Evolutionary conservation across 2,329 filamentous ascomycete species (phyloP).

Genomic region (Diaporthe aspalathi): DNA sequence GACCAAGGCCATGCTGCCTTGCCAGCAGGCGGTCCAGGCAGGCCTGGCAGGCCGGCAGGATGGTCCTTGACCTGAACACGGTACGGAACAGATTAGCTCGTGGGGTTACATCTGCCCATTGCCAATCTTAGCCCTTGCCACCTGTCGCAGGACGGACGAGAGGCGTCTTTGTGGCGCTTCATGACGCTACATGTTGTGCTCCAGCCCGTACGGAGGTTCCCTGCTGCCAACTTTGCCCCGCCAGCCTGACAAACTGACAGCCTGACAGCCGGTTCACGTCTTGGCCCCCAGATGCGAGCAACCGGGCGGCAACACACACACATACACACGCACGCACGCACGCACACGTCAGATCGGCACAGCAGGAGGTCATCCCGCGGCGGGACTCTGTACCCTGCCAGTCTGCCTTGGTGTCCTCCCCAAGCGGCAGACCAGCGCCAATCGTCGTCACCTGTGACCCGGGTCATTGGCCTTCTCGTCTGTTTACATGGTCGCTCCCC

Average conservation of each 20-base stretch:
- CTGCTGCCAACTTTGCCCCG: conserved; percentile 11
- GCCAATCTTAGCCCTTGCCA: conserved; percentile 8
- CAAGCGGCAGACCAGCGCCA: background rate
- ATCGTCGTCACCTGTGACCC: background rate
- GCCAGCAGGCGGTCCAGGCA: background rate
- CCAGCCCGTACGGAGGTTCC: background rate
- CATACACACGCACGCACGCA: no score
- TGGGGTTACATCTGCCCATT: background rate
- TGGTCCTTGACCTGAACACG: background rate
- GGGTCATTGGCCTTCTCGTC: background rate
- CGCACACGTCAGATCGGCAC: background rate
- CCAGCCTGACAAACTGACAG: no score
- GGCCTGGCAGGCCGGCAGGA: no score
- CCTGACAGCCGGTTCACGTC: background rate
- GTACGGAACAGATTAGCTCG: conserved; percentile 22
- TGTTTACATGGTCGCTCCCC: conserved; percentile 15
- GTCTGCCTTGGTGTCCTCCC: conserved; percentile 7
- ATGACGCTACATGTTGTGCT: conserved; percentile 29
- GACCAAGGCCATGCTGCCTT: background rate
- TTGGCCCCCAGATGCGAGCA: background rate
- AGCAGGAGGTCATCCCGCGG: background rate
- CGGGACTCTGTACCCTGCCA: background rate
- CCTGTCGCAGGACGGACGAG: background rate
- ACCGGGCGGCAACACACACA: no score
- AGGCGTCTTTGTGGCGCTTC: conserved; percentile 14